Conservation (phyloP, 2,329 filamentous ascomycete genomes). For the Phyllosticta citriasiana region DNA sequence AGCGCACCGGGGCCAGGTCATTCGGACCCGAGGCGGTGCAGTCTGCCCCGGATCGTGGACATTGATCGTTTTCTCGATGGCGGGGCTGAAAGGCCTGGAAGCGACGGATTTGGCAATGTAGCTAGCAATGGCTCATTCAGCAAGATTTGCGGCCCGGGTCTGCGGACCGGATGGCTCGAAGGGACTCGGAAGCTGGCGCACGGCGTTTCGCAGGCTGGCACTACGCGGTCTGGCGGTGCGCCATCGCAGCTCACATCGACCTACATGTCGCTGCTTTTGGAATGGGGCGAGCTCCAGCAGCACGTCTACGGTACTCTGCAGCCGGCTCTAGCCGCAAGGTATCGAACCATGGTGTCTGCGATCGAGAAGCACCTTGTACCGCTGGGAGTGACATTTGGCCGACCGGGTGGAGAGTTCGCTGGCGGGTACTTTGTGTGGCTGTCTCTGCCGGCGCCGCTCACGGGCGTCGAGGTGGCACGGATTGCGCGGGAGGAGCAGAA, state of each 20-base stretch:
- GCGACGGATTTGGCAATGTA: conserved; percentile 64
- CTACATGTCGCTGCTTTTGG: conserved; percentile 45
- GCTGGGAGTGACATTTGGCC: conserved; percentile 46
- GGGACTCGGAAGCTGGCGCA: conserved; percentile 52
- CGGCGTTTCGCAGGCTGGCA: conserved; percentile 51
- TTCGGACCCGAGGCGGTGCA: not conserved
- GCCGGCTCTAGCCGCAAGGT: conserved; percentile 46
- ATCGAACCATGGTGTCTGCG: conserved; percentile 46
- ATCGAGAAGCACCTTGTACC: conserved; percentile 52
- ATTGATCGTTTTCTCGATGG: conserved; percentile 61
- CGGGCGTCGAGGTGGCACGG: conserved; percentile 46
- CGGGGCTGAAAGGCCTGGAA: conserved; percentile 34
- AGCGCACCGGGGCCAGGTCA: conserved; percentile 22
- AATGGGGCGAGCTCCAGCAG: conserved; percentile 40
- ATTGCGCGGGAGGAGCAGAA: conserved; percentile 53
- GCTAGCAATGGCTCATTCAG: conserved; percentile 84
- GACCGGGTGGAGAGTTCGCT: conserved; percentile 41
- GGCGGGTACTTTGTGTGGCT: conserved; percentile 88
- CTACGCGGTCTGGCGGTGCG: conserved; percentile 48
- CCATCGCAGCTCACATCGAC: conserved; percentile 51
- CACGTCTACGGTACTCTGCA: conserved; percentile 45
- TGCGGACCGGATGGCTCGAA: conserved; percentile 83
- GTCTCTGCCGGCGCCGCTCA: conserved; percentile 45
- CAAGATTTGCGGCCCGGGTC: conserved; percentile 74
- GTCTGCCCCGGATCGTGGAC: conserved; percentile 64